Base-by-base conservation (phyloP, 2,329 filamentous ascomycete genomes). In the Neofusicoccum umdonicola region DNA sequence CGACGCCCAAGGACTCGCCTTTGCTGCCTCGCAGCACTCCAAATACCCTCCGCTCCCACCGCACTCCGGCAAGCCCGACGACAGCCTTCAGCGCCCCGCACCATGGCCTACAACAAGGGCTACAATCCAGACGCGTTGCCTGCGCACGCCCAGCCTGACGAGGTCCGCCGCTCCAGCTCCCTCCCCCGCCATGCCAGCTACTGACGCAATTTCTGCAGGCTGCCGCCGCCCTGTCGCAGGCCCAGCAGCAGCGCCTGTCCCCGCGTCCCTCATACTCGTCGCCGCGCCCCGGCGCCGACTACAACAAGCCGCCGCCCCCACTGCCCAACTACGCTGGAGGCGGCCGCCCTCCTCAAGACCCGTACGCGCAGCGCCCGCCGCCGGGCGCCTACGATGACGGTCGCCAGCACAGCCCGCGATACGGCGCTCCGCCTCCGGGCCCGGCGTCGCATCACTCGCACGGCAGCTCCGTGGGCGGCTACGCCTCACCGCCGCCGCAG, bases 91-190 rank as follows among this genome's bases (percentile, higher is more conserved):
- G 9, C 27, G 15, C 54, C 54, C 41, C 54, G 9, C 56, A 60
- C 9, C 67, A 98, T 98, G 94, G 94, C 94, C 64, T 98, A 98
- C 84, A 96, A 96, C 80, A 88, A 88, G 77, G 87, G 90, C 64
- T 95, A 93, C 82, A 96, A 99, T 78, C 93, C 93, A 39, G 94
- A 99, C 82, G 91, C 93, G 76, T 87, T 99, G 68, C 94, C 94
- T 75, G 92, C 92, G 90, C 90, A 92, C 75, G 90, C 89, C 67
- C 90, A 93, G 79, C 90, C 90, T 48, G 90, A 92, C 69, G 83
- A 87, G 79, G 88, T 89, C 81, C 65, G 72, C 71, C 31, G 41
- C 50, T 70, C 27, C 44, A 56, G 50, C 22, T 15, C 56, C 51
- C 19, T 17, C 19, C 27, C 45, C 52, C 51, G 51, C 50, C 61